Conservation (phyloP, 805 yeast species). For the Starmerella kuoi region DNA sequence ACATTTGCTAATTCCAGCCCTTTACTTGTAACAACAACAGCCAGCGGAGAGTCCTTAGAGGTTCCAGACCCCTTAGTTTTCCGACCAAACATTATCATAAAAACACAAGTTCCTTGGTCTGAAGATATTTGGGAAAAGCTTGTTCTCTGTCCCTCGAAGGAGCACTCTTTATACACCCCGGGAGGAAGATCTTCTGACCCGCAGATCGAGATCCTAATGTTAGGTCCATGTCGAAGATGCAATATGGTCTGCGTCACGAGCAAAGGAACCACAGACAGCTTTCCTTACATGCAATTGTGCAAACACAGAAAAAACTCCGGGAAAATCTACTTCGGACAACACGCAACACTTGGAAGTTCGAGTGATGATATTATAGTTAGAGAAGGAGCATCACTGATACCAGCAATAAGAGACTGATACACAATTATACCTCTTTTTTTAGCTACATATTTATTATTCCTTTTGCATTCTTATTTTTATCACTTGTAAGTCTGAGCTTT, state of each 20-base stretch:
- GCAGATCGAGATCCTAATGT: slow-evolving; percentile 17
- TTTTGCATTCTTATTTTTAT: too few relatives aligned
- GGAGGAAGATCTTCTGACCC: too few relatives aligned
- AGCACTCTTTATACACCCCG: background rate
- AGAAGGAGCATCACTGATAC: background rate
- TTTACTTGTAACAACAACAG: slow-evolving; percentile 29
- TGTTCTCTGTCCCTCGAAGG: slow-evolving; percentile 8
- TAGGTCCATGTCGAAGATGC: slow-evolving; percentile 33
- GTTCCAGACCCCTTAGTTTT: slow-evolving; percentile 23
- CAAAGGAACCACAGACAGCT: slow-evolving; percentile 28
- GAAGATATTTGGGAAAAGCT: slow-evolving; percentile 33
- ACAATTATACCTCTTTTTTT: too few relatives aligned
- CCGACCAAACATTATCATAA: slow-evolving; percentile 33
- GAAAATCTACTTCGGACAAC: slow-evolving; percentile 33
- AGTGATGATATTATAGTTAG: background rate
- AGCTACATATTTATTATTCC: too few relatives aligned
- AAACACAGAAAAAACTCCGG: slow-evolving; percentile 30
- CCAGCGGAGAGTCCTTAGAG: slow-evolving; percentile 25
- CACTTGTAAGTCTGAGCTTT: too few relatives aligned
- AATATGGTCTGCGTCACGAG: slow-evolving; percentile 36
- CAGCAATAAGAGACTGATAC: too few relatives aligned
- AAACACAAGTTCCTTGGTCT: slow-evolving; percentile 26
- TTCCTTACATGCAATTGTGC: slow-evolving; percentile 30
- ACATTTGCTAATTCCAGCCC: slow-evolving; percentile 32
- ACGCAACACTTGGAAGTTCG: slow-evolving; percentile 3